Conservation (phyloP, 108 stramenopile species). For the Cyclotella choctawhatcheeana region DNA sequence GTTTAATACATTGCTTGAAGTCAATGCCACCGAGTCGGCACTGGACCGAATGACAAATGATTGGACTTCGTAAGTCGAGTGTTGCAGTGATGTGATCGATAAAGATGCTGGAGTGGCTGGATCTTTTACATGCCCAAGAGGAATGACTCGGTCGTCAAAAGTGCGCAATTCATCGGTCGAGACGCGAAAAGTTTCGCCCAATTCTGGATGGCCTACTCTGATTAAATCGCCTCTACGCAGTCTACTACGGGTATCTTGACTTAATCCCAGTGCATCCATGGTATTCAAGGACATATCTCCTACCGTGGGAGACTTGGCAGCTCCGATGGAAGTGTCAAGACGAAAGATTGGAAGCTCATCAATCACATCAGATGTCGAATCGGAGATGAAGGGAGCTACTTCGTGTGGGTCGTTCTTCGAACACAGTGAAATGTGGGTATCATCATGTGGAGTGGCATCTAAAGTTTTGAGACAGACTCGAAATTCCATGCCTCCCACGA, state of each 20-base stretch:
- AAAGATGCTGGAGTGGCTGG: slow-evolving; percentile 53
- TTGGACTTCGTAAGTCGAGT: slow-evolving; percentile 81
- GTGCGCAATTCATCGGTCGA: slow-evolving; percentile 45
- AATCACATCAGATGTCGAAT: slow-evolving; percentile 27
- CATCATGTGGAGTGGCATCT: slow-evolving; percentile 37
- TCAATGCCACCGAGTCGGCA: slow-evolving; percentile 29
- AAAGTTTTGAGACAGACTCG: slow-evolving; percentile 54
- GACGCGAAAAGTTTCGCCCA: slow-evolving; percentile 74
- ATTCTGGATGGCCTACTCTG: slow-evolving; percentile 68
- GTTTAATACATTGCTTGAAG: slow-evolving; percentile 37
- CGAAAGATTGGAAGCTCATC: slow-evolving; percentile 58
- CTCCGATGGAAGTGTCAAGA: slow-evolving; percentile 73
- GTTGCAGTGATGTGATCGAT: slow-evolving; percentile 44
- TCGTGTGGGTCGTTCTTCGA: slow-evolving; percentile 41
- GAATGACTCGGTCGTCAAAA: slow-evolving; percentile 47
- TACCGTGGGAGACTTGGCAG: slow-evolving; percentile 50
- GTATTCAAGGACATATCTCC: slow-evolving; percentile 65
- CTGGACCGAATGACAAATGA: slow-evolving; percentile 46
- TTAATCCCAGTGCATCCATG: slow-evolving; percentile 35
- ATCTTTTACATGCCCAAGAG: slow-evolving; percentile 52
- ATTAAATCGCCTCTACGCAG: slow-evolving; percentile 71
- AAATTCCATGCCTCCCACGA: slow-evolving; percentile 61
- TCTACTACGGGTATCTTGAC: slow-evolving; percentile 41
- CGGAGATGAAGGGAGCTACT: slow-evolving; percentile 36
- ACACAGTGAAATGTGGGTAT: slow-evolving; percentile 59